Base-by-base conservation (phyloP, 2,329 filamentous ascomycete genomes). In the Aspergillus neotritici region DNA sequence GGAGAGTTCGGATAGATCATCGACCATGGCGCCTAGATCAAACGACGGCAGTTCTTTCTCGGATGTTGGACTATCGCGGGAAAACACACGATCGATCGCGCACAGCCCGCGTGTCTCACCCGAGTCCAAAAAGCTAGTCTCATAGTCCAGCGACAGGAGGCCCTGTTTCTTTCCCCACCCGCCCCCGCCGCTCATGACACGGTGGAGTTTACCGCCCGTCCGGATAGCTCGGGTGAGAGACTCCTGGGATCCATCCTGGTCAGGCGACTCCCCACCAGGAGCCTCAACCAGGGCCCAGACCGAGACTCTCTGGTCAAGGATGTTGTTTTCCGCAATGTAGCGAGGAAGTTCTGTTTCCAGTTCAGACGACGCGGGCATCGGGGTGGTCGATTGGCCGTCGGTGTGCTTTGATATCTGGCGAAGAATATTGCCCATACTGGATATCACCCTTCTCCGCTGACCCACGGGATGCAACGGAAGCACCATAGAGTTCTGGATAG, bases 111-210 rank as follows among this genome's bases (percentile, higher is more conserved):
- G 37, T n/a, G 32, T 41, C 9, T 44, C 45, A 25, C 37, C 15
- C 39, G 51, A 45, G 29, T 50, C 54, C 2, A 47, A 31, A 34
- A 67, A 66, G 34, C 54, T 56, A 31, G 58, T 56, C 44, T 70
- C 67, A 8, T 66, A 67, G 44, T 70, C 67, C 4, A 70, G 46
- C 1, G 67, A 70, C 14, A 70, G 56, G 8, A 70, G 58, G 3
- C 67, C 67, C 41, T 68, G 65, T 48, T 70, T 70, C 51, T 70
- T 70, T n/a, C 67, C 67, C 67, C 67, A 70, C 46, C 67, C 67
- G 32, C 67, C 67, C 30, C 67, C 67, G 12, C 67, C 67, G 29
- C 67, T 69, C 56, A 70, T 61, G 17, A 70, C 65, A 36, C 63
- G 66, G 46, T 69, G 65, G 32, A 70, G 55, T 46, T 62, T 65